phyloP scores from a whole-genome alignment of 2,329 filamentous ascomycete genomes.

The Lasiodiplodia theobromae region DNA sequence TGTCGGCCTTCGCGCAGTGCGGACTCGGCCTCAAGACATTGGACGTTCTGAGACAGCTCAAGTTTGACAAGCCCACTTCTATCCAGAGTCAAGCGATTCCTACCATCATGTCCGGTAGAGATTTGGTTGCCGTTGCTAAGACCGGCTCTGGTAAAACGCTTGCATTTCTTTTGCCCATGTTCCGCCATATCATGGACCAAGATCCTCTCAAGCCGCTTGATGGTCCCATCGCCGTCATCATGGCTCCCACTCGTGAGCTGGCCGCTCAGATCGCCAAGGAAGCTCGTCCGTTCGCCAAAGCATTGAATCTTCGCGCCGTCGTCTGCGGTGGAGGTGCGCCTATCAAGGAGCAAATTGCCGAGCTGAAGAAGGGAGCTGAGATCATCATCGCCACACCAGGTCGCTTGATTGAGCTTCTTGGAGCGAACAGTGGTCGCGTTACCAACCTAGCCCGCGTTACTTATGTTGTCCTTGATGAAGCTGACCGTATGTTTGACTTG shows the following conservation, averaged over 20 bases:
- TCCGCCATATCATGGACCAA: slow-evolving; percentile 96
- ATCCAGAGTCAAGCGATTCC: slow-evolving; percentile 97
- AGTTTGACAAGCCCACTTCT: slow-evolving; percentile 87
- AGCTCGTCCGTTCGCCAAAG: slow-evolving; percentile 92
- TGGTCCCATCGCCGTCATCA: slow-evolving; percentile 85
- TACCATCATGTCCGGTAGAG: slow-evolving; percentile 92
- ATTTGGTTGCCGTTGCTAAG: slow-evolving; percentile 96
- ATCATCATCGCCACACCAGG: slow-evolving; percentile 93
- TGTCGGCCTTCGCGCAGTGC: slow-evolving; percentile 96
- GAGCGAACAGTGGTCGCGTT: slow-evolving; percentile 91
- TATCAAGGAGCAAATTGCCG: slow-evolving; percentile 96
- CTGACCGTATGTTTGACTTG: slow-evolving; percentile 99
- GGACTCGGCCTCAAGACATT: slow-evolving; percentile 86
- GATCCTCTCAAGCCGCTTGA: slow-evolving; percentile 80
- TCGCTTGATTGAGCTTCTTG: slow-evolving; percentile 92
- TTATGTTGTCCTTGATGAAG: slow-evolving; percentile 95
- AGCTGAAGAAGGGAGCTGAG: slow-evolving; percentile 92
- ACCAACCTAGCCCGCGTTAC: slow-evolving; percentile 89
- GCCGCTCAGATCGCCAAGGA: slow-evolving; percentile 94
- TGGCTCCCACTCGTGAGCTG: slow-evolving; percentile 93
- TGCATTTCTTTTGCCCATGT: slow-evolving; percentile 95
- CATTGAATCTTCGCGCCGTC: slow-evolving; percentile 82
- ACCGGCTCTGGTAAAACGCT: slow-evolving; percentile 98
- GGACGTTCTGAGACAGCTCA: slow-evolving; percentile 81
- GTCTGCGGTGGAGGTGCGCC: slow-evolving; percentile 95